Evolutionary conservation across 2,329 filamentous ascomycete species (phyloP), one percentile per base, ranked within the genome.

Genomic region (Colletotrichum filicis): DNA sequence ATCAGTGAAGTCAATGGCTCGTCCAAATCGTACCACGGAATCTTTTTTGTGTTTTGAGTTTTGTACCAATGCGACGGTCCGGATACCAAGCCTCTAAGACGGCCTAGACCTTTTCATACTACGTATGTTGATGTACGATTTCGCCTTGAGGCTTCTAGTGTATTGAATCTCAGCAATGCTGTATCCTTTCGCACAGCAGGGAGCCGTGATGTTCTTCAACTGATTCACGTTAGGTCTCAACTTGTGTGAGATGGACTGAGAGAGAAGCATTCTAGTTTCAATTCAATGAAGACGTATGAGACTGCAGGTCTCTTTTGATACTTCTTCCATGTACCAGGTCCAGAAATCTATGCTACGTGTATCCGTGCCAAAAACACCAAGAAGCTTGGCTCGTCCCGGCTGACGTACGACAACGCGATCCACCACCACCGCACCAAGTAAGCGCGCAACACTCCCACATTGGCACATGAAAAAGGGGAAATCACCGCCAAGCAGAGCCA

Each of bases 401-500:
- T 72, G 69, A 72, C 69, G 69, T 64, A 72, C 66, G 46, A 56
- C 46, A n/a, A 63, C 58, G 53, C 69, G 66, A 53, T 46, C 42
- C 53, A 59, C 63, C 19, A 19, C 32, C 32, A 35, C 32, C 32
- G 12, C 19, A 59, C 37, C 66, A 26, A 62, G 32, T 65, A 49
- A 53, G 42, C 14, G 28, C 26, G 37, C 37, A 42, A 49, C 42
- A 16, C 42, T 49, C 42, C 14, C 37, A 42, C 55, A 64, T 26
- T 52, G 14, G 60, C 5, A 26, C 32, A 19, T 9, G 28, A 55
- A 59, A 37, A 37, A 42, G 35, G 59, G 60, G 30, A 57, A 52
- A 56, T 60, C 66, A 65, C 59, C 56, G 70, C 70, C 70, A 68
- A 73, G 70, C 32, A 60, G 42, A 42, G 70, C 66, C 66, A 70